phyloP scores from a whole-genome alignment of 352 stramenopile genomes.

The Pythium rishiriense region DNA sequence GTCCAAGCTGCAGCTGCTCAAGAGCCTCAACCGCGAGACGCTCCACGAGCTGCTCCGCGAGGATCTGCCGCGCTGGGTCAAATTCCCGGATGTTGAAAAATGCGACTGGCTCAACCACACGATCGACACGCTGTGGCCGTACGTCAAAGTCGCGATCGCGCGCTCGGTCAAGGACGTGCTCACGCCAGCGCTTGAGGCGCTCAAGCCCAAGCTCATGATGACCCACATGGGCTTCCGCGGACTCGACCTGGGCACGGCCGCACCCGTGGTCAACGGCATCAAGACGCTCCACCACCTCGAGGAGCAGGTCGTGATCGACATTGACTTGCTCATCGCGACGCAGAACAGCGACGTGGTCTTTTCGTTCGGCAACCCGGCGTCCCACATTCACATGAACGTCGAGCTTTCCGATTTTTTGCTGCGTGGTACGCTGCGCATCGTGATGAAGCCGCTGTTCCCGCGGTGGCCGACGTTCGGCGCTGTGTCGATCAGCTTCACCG shows the following conservation, averaged over 20 bases:
- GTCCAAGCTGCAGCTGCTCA: conserved; percentile 40
- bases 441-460: conserved; percentile 49
- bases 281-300: conserved; percentile 41
- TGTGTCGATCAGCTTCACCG: conserved; percentile 43
- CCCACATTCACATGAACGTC: conserved; percentile 37
- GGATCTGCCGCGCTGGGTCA: conserved; percentile 45
- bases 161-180: conserved; percentile 38
- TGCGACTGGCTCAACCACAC: conserved; percentile 49
- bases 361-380: conserved; percentile 38
- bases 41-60: conserved; percentile 45
- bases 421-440: conserved; percentile 40
- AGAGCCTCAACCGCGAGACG: conserved; percentile 39
- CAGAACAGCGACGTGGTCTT: conserved; percentile 50
- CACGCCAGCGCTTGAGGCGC: conserved; percentile 33
- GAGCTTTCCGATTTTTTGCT: conserved; percentile 48
- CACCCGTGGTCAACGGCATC: conserved; percentile 47
- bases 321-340: conserved; percentile 43
- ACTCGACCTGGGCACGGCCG: conserved; percentile 41
- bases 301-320: conserved; percentile 46
- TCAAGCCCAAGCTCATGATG: conserved; percentile 48
- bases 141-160: conserved; percentile 45
- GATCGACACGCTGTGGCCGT: conserved; percentile 48
- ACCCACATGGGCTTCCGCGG: conserved; percentile 43
- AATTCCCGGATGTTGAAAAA: conserved; percentile 50
- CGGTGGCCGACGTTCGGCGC: conserved; percentile 46